phyloP scores from a whole-genome alignment of 148 eudicot genomes.

The Chenopodium quinoa region DNA sequence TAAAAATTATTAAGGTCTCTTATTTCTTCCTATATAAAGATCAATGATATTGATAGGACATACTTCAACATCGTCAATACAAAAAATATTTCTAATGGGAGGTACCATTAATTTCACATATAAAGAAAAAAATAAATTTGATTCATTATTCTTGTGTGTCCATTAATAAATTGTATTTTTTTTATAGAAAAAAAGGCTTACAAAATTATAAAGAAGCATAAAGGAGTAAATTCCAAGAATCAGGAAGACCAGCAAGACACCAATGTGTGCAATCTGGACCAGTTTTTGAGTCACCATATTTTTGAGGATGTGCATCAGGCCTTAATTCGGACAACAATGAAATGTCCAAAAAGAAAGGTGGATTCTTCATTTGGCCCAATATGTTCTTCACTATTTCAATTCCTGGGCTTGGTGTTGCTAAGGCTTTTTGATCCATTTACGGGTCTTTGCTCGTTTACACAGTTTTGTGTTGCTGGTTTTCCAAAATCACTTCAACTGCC shows the following conservation, averaged over 20 bases:
- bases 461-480: too few relatives aligned
- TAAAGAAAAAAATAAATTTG: too few relatives aligned
- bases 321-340: slow-evolving; percentile 30
- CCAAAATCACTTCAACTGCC: too few relatives aligned
- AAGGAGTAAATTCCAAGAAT: slow-evolving; percentile 37
- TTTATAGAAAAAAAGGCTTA: too few relatives aligned
- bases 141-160: not conserved
- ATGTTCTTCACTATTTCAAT: slow-evolving; percentile 22
- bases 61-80: too few relatives aligned
- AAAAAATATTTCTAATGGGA: too few relatives aligned
- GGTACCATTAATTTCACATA: too few relatives aligned
- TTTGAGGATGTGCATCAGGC: slow-evolving; percentile 40
- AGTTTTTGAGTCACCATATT: not conserved
- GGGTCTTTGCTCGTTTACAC: too few relatives aligned
- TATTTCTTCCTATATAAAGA: too few relatives aligned
- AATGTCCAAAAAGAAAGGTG: slow-evolving; percentile 27
- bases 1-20: too few relatives aligned
- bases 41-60: too few relatives aligned
- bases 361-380: slow-evolving; percentile 34
- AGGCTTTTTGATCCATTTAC: slow-evolving; percentile 14
- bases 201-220: not conserved
- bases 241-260: slow-evolving; percentile 43
- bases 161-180: too few relatives aligned
- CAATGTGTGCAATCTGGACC: slow-evolving; percentile 41
- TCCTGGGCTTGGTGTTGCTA: slow-evolving; percentile 27